These are phyloP conservation scores for Blastobotrys attinorum DNA, from an alignment of 805 yeast species.

Conservation along the genomic window DNA sequence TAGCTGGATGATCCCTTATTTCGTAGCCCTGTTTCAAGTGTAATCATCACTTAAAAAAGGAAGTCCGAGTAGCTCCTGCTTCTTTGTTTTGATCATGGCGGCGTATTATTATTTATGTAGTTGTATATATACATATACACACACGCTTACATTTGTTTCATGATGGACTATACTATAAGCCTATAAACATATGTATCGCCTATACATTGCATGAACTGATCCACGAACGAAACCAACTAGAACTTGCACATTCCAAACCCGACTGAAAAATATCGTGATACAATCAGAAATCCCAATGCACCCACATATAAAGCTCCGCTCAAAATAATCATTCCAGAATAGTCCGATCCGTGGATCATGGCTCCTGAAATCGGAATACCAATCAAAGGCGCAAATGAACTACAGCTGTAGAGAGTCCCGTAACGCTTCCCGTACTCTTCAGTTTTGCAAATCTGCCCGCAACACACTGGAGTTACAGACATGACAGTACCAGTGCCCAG, in stretches of 20 bases:
- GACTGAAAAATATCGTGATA: slow-evolving; percentile 7
- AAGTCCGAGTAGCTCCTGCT: no score
- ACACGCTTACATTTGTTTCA: no score
- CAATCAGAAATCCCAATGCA: background rate
- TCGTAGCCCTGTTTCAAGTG: no score
- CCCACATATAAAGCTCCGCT: background rate
- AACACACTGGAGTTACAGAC: slow-evolving; percentile 49
- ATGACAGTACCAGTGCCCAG: slow-evolving; percentile 49
- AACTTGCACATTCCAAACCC: slow-evolving; percentile 6
- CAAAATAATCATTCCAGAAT: background rate
- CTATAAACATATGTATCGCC: no score
- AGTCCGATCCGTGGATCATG: background rate
- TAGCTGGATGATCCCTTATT: no score
- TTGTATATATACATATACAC: no score
- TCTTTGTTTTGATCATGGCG: no score
- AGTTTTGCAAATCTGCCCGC: slow-evolving; percentile 50
- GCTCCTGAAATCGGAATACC: background rate
- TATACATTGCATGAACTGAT: no score
- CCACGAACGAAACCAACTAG: no score
- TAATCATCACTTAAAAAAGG: no score
- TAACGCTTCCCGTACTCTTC: slow-evolving; percentile 26
- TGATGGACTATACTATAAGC: no score
- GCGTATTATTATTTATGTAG: no score
- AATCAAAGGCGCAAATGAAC: background rate
- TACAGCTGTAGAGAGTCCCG: background rate